These are phyloP conservation scores for Coemansia sp. DNA, from an alignment of 192 early-diverging fungal genomes.

Conservation along the genomic window DNA sequence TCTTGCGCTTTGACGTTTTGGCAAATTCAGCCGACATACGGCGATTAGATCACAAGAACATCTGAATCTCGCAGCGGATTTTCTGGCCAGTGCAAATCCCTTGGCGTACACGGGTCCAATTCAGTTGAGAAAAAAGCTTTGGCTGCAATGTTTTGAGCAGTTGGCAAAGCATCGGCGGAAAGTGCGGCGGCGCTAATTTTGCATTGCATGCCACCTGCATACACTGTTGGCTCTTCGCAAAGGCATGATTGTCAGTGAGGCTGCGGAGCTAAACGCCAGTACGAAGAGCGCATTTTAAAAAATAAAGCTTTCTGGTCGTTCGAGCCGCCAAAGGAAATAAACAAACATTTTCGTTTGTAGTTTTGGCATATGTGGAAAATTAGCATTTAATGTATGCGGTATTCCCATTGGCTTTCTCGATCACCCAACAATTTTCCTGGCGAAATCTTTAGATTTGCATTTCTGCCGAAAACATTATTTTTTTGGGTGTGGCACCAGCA, in stretches of 20 bases:
- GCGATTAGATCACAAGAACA: neutral
- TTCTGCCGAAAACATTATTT: neutral
- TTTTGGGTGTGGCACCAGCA: neutral
- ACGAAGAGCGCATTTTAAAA: neutral
- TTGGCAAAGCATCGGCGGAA: neutral
- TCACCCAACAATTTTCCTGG: neutral
- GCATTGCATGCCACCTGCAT: slow-evolving; percentile 4
- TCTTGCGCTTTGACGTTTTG: too few species aligned
- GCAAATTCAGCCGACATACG: neutral
- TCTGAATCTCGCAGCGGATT: neutral
- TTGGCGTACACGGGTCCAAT: neutral
- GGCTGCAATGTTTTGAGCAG: neutral
- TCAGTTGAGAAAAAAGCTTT: too few species aligned
- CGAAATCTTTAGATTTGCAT: neutral
- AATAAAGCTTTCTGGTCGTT: neutral
- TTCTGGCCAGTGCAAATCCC: neutral
- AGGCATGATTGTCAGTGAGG: neutral
- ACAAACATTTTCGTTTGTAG: neutral
- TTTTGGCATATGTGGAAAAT: neutral
- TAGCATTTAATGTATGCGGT: neutral
- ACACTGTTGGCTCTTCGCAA: neutral
- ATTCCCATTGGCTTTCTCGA: neutral
- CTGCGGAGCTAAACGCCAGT: neutral
- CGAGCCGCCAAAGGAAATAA: neutral
- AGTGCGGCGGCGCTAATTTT: slow-evolving; percentile 6